A percentile compares a stretch with the other conserved stretches of the same genome.
Conservation (phyloP, 306 rosid genomes). For the Fragaria ananassa region DNA sequence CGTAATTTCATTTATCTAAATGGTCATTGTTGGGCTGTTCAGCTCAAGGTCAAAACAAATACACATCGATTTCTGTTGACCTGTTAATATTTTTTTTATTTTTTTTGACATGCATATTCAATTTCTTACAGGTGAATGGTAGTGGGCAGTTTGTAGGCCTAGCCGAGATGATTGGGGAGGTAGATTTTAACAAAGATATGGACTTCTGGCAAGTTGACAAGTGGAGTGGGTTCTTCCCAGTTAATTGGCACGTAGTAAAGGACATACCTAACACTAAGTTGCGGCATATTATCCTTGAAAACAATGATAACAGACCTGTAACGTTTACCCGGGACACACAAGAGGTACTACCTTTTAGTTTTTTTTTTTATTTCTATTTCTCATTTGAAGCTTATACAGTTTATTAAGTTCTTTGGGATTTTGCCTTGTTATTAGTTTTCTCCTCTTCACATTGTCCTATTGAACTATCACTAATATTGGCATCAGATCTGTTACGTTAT, state of each 20-base stretch:
- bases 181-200: slow-evolving; percentile 76
- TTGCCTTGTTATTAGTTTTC: no score
- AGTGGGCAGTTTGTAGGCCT: slow-evolving; percentile 86
- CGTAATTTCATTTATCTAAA: background rate
- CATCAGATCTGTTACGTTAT: background rate
- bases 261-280: slow-evolving; percentile 68
- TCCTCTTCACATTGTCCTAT: background rate
- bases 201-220: slow-evolving; percentile 71
- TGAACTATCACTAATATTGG: background rate
- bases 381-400: background rate
- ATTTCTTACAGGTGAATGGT: slow-evolving; percentile 58
- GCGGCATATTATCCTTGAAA: slow-evolving; percentile 61
- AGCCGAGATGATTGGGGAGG: slow-evolving; percentile 78
- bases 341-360: slow-evolving; percentile 53
- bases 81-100: background rate
- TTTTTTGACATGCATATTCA: background rate
- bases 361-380: background rate
- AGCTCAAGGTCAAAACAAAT: background rate
- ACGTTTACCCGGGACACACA: slow-evolving; percentile 83
- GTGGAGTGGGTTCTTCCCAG: slow-evolving; percentile 82
- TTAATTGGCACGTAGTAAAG: slow-evolving; percentile 74
- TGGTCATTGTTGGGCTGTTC: background rate
- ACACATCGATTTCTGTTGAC: background rate
- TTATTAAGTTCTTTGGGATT: background rate
- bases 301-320: slow-evolving; percentile 63